A percentile compares a stretch with the other conserved stretches of the same genome.
Evolutionary conservation across 495 filamentous ascomycete species (phyloP).

Genomic region (Oidiodendron maius): DNA sequence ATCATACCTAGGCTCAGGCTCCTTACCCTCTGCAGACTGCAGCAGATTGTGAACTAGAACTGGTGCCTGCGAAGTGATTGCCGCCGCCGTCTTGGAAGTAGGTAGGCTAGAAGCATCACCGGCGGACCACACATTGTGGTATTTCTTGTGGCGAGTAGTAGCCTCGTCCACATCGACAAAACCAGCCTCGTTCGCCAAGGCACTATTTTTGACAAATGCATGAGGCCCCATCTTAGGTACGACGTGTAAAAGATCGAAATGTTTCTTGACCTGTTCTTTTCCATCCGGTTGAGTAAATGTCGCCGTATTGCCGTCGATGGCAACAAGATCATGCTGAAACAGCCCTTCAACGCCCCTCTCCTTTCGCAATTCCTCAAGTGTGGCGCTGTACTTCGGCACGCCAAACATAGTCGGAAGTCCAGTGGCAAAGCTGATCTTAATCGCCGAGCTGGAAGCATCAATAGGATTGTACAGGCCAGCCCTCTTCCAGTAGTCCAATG

Average conservation of each 20-base stretch:
- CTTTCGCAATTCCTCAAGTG: conserved; percentile 53
- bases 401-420: conserved; percentile 60
- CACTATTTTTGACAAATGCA: conserved; percentile 51
- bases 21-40: conserved; percentile 46
- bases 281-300: conserved; percentile 43
- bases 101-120: conserved; percentile 63
- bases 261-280: conserved; percentile 36
- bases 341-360: conserved; percentile 59
- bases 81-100: conserved; percentile 63
- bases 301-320: conserved; percentile 51
- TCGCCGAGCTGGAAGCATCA: conserved; percentile 35
- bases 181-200: conserved; percentile 52
- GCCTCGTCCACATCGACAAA: conserved; percentile 59
- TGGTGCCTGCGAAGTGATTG: conserved; percentile 57
- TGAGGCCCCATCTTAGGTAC: conserved; percentile 58
- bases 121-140: conserved; percentile 60
- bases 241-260: conserved; percentile 57
- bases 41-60: conserved; percentile 54
- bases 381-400: conserved; percentile 61
- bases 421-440: conserved; percentile 60
- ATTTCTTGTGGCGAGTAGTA: conserved; percentile 58
- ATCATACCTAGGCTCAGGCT: conserved; percentile 47
- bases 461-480: conserved; percentile 49
- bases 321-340: conserved; percentile 61
- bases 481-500: conserved; percentile 57